Conservation (phyloP, 2,329 filamentous ascomycete genomes). For the Colletotrichum endophyticum region DNA sequence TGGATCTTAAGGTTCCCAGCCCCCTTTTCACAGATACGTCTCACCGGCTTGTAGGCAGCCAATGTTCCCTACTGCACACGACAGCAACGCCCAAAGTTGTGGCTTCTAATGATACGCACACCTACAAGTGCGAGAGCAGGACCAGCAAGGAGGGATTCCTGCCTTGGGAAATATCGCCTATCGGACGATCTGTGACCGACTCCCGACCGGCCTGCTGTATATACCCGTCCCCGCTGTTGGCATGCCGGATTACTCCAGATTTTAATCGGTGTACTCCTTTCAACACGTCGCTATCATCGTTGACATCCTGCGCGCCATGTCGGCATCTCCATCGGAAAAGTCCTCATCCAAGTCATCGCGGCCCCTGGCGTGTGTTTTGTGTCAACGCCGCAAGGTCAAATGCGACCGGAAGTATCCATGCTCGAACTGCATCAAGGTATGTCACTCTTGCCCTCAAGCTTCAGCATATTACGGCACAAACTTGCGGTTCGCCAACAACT, state of each 20-base stretch:
- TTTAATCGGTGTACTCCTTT: background rate
- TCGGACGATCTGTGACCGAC: background rate
- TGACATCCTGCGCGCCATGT: background rate
- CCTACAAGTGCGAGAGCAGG: background rate
- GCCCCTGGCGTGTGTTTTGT: constrained; percentile 52
- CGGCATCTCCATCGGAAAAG: background rate
- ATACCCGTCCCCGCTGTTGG: constrained; percentile 3
- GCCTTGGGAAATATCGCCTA: background rate
- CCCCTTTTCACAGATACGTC: background rate
- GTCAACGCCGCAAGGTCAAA: constrained; percentile 66
- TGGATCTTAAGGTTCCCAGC: background rate
- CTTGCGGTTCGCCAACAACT: background rate
- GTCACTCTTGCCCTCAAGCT: background rate
- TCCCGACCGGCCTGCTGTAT: background rate
- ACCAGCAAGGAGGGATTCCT: background rate
- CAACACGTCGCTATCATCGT: background rate
- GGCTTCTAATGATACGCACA: background rate
- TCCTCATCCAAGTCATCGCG: background rate
- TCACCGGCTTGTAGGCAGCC: background rate
- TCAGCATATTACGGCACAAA: background rate
- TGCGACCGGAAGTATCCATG: constrained; percentile 64
- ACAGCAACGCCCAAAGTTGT: background rate
- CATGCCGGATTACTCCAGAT: background rate
- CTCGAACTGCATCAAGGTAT: constrained; percentile 56
- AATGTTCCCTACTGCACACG: background rate